Evolutionary conservation across 805 yeast genomes (phyloP).

Genomic region (Saturnispora zaruensis): DNA sequence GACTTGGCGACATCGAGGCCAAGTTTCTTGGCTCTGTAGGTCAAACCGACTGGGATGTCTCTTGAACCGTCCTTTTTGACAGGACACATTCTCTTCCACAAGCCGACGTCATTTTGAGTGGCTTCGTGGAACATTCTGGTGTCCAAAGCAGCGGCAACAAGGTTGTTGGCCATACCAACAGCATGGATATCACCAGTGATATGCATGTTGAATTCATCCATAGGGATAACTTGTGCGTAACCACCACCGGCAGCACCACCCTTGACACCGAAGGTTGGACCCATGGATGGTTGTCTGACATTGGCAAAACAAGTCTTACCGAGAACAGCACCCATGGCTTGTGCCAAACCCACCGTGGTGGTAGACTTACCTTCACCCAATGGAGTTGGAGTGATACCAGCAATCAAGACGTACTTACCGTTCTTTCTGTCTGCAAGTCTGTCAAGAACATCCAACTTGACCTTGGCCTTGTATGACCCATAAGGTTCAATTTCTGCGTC

Average conservation of each 20-base stretch:
- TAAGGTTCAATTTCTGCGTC: slow-evolving; percentile 75
- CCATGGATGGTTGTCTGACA: slow-evolving; percentile 97
- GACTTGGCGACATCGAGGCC: slow-evolving; percentile 82
- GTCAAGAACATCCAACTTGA: slow-evolving; percentile 57
- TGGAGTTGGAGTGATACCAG: slow-evolving; percentile 98
- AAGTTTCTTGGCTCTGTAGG: slow-evolving; percentile 63
- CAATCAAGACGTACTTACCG: slow-evolving; percentile 85
- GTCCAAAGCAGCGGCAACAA: slow-evolving; percentile 93
- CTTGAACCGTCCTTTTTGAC: slow-evolving; percentile 67
- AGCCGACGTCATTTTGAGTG: slow-evolving; percentile 69
- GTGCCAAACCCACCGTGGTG: slow-evolving; percentile 94
- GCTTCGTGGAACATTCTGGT: slow-evolving; percentile 94
- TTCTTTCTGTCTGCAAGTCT: slow-evolving; percentile 56
- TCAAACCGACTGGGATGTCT: slow-evolving; percentile 70
- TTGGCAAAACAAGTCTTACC: slow-evolving; percentile 80
- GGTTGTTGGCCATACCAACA: slow-evolving; percentile 84
- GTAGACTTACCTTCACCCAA: slow-evolving; percentile 97
- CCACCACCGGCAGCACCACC: slow-evolving; percentile 99
- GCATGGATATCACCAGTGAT: slow-evolving; percentile 98
- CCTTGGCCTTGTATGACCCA: slow-evolving; percentile 87
- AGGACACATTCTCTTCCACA: slow-evolving; percentile 82
- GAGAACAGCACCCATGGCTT: slow-evolving; percentile 89
- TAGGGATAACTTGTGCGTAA: slow-evolving; percentile 93
- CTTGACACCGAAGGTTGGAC: slow-evolving; percentile 96
- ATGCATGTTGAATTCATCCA: slow-evolving; percentile 98